Base-by-base conservation (phyloP, 176 grass and related monocot genomes). In the Ananas comosus region DNA sequence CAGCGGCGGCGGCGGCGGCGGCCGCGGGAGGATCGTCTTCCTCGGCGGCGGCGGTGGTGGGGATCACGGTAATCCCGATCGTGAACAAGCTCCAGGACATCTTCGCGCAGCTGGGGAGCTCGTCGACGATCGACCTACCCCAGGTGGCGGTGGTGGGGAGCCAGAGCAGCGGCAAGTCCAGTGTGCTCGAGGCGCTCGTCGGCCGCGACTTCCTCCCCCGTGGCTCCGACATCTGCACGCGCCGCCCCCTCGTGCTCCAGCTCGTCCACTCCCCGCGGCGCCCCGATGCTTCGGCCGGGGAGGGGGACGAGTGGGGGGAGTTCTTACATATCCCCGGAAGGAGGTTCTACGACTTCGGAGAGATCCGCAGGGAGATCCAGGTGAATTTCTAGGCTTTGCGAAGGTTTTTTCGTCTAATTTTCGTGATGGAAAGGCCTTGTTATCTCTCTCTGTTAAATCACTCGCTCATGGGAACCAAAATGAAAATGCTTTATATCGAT, bases 1-100 rank as follows among this genome's bases (percentile, higher is more conserved):
- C n/a, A n/a, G n/a, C n/a, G n/a, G n/a, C n/a, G n/a, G n/a, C n/a
- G n/a, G n/a, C n/a, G n/a, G n/a, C 82, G 28, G 67, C 80, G 10
- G 16, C 75, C 50, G 11, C 79, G 21, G 54, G 83, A 13, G 72
- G 72, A 47, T 42, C 83, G 50, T 49, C 81, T 48, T 70, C 54
- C 19, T 21, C 54, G 0, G 79, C 81, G 52, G 79, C 84, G 0
- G 83, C 73, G 9, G 89, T 76, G 67, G 84, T 97, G 13, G 93
- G 89, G 63, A 85, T 79, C 22, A 80, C 81, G 74, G 86, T 97
- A 84, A 97, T 97, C 81, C 94, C 94, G 81, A 85, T 97, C 74
- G 89, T 97, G 63, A 97, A 97, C 81, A 93, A 85, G 84, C 94
- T 97, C 66, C 94, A 97, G 77, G 94, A 97, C 71, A 97, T 97